These are phyloP conservation scores for Athelia sp. DNA, from an alignment of 1,284 basidiomycete genomes.

Conservation along the genomic window DNA sequence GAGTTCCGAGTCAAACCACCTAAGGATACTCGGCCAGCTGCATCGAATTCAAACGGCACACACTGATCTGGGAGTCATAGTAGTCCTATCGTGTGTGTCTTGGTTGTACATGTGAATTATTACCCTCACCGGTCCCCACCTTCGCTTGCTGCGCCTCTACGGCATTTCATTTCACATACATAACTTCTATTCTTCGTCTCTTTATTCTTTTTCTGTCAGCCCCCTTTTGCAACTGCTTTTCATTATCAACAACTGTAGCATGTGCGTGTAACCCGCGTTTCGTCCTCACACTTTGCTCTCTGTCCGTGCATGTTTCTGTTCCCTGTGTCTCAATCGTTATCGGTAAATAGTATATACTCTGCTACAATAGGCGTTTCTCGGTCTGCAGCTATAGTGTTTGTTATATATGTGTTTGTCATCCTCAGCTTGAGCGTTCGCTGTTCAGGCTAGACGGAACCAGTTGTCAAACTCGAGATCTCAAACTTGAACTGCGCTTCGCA, in stretches of 20 bases:
- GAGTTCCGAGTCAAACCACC: slow-evolving; percentile 76
- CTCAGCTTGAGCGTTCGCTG: neutral
- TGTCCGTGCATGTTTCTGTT: slow-evolving; percentile 1
- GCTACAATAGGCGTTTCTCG: neutral
- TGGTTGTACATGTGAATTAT: neutral
- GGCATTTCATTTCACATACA: too few species aligned
- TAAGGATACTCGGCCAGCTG: slow-evolving; percentile 1
- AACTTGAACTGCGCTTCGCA: too few species aligned
- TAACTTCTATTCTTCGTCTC: too few species aligned
- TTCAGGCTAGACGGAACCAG: too few species aligned
- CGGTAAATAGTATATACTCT: neutral
- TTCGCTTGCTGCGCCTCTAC: too few species aligned
- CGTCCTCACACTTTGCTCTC: neutral
- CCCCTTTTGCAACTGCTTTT: neutral
- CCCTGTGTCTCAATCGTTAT: neutral
- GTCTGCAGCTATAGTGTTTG: neutral
- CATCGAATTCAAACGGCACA: neutral
- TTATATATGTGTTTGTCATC: neutral
- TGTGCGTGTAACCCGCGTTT: slow-evolving; percentile 1
- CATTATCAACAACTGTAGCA: neutral
- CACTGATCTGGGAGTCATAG: neutral
- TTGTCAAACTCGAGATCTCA: too few species aligned
- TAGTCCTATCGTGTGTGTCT: neutral
- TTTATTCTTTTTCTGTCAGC: neutral
- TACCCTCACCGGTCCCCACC: too few species aligned